Evolutionary conservation across 441 rosid genomes (phyloP), one percentile per base, ranked within the genome.

Genomic region (Adansonia rubrostipa): DNA sequence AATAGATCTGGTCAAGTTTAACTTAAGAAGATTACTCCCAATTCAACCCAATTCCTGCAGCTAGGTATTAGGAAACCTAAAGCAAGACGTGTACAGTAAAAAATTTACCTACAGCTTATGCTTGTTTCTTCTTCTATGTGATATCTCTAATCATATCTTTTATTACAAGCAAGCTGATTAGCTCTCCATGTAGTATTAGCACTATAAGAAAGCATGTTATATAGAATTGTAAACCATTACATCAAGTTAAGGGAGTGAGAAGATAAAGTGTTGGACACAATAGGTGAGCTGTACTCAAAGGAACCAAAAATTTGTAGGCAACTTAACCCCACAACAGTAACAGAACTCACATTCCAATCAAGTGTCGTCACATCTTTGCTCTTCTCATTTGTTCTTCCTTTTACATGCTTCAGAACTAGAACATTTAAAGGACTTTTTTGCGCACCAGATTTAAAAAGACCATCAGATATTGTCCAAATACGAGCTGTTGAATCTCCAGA

Each of bases 361-460:
- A 96, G 92, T 24, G 99, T 94, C 4, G 99, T 96, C 71, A 96
- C 98, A 79, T 96, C 99, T 83, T 93, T 94, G 89, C 97, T 92
- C 88, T 96, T 96, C 88, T 96, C 98, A 81, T 90, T 94, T 65
- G 95, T 93, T 84, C 89, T 90, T 84, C 98, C 98, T 88, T 92
- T 96, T 56, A 94, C 95, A 83, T 96, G 99, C 85, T 91, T 91
- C 90, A 96, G 82, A 75, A 93, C 92, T 83, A 91, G 79, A 75
- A 89, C 94, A 72, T 81, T 88, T 77, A 80, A 71, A 6, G 88
- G 88, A 88, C 88, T 85, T 80, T 81, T 87, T 62, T 84, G 92
- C 14, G 77, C 76, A 78, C 86, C 88, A 77, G 95, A 84, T 80
- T 81, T 89, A 78, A 85, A 77, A 61, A 83, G 51, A 22, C 90